phyloP scores from a whole-genome alignment of 441 rosid species.

The Daphne laureola region DNA sequence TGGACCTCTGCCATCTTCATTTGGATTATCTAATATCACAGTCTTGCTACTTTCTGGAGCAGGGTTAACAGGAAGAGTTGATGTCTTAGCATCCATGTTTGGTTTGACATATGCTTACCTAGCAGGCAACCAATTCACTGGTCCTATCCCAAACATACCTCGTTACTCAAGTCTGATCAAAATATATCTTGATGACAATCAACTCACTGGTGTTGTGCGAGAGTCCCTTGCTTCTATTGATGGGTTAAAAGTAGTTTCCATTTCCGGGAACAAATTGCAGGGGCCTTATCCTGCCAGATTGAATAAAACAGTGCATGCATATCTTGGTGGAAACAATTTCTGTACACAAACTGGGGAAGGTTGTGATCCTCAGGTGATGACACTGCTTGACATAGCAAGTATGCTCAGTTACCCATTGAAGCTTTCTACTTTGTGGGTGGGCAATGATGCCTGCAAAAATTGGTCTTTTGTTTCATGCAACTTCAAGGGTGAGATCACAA shows the following conservation, averaged over 20 bases:
- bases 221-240: constrained; percentile 15
- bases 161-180: constrained; percentile 28
- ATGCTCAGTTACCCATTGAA: constrained; percentile 37
- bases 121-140: constrained; percentile 46
- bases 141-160: constrained; percentile 55
- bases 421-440: constrained; percentile 46
- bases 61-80: constrained; percentile 44
- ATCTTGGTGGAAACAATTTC: constrained; percentile 22
- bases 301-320: not conserved
- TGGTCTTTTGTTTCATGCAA: constrained; percentile 31
- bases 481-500: constrained; percentile 19
- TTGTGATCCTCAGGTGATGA: constrained; percentile 42
- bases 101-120: constrained; percentile 49
- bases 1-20: constrained; percentile 38
- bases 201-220: constrained; percentile 46
- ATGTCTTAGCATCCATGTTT: constrained; percentile 42
- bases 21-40: constrained; percentile 48
- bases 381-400: constrained; percentile 36
- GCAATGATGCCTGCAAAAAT: constrained; percentile 41
- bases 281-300: constrained; percentile 44
- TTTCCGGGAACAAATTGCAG: constrained; percentile 47
- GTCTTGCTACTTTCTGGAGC: too few relatives aligned
- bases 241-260: constrained; percentile 9
- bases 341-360: constrained; percentile 18
- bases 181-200: constrained; percentile 49